Base-by-base conservation (phyloP, 768 basidiomycete species). In the Leccinum aurantiacum region DNA sequence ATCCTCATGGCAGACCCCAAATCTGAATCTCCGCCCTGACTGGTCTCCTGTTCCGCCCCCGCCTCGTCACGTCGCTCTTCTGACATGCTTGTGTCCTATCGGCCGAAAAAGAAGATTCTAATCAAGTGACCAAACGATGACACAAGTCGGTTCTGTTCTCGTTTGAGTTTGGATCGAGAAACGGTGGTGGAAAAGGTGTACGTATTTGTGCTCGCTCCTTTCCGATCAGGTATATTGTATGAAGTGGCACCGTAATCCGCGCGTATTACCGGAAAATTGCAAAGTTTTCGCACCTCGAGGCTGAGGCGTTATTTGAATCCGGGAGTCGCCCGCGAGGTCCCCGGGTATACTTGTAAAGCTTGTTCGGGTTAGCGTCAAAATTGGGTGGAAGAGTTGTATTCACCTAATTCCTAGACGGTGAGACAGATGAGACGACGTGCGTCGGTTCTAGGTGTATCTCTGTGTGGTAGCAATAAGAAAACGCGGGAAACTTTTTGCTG, bases 1-100 rank as follows among this genome's bases (percentile, higher is more conserved):
- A 63, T 50, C 70, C 70, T 66, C 70, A 62, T 66, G 70, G 62
- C 27, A 41, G 46, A 60, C 61, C 61, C 66, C 61, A 63, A 55
- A 53, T 54, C 61, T 44, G 58, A 55, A 72, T 71, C 61, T 63
- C 70, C 70, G 70, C 56, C 53, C 31, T 48, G 53, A 9, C 10
- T 41, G 27, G 56, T 61, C 19, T 9, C 24, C 11, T 33, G 25
- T 31, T 52, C 48, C 25, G 22, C 17, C 54, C 44, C 63, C 4
- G 6, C 49, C 44, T 55, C 50, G 31, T 48, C 54, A 52, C 9
- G 52, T 62, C 15, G 53, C 41, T 53, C 19, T 37, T 35, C 33
- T 51, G 7, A n/a, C 60, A 64, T 65, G 56, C 17, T 19, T 14
- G n/a, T 14, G 37, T 38, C 38, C 37, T 47, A 53, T 67, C 31